These are phyloP conservation scores for Alternaria sp. DNA, from an alignment of 2,329 filamentous ascomycete species.

Conservation along the genomic window DNA sequence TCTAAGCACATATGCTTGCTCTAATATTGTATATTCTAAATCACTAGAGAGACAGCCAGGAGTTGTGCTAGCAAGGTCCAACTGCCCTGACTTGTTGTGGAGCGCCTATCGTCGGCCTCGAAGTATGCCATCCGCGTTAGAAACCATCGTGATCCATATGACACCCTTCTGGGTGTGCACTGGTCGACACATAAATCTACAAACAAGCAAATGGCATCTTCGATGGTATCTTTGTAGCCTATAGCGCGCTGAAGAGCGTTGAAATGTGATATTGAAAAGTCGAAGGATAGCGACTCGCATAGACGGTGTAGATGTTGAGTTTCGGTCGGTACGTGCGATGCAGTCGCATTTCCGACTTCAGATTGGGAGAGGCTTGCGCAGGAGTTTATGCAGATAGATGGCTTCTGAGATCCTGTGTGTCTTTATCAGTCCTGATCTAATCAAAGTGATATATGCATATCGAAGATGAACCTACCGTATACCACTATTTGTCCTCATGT, in stretches of 20 bases:
- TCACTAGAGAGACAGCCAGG: neutral
- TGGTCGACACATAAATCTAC: neutral
- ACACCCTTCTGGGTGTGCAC: neutral
- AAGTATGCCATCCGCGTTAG: neutral
- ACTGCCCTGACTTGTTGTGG: neutral
- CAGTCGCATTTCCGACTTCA: neutral
- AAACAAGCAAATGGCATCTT: neutral
- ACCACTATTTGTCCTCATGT: neutral
- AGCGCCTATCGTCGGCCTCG: neutral
- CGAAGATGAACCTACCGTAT: neutral
- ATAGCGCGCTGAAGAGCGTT: neutral
- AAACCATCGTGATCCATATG: neutral
- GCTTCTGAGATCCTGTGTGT: constrained; percentile 1
- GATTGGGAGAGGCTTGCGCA: constrained; percentile 2
- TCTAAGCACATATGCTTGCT: neutral
- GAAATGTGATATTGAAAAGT: neutral
- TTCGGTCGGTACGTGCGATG: neutral
- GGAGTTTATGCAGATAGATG: neutral
- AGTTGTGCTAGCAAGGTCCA: neutral
- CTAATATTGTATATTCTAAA: neutral
- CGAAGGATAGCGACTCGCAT: neutral
- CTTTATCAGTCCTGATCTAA: constrained; percentile 12
- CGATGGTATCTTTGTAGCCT: neutral
- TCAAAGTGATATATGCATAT: neutral
- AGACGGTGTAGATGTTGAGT: constrained; percentile 2